Base-by-base conservation (phyloP, 2,329 filamentous ascomycete species). In the Eutypa lata region DNA sequence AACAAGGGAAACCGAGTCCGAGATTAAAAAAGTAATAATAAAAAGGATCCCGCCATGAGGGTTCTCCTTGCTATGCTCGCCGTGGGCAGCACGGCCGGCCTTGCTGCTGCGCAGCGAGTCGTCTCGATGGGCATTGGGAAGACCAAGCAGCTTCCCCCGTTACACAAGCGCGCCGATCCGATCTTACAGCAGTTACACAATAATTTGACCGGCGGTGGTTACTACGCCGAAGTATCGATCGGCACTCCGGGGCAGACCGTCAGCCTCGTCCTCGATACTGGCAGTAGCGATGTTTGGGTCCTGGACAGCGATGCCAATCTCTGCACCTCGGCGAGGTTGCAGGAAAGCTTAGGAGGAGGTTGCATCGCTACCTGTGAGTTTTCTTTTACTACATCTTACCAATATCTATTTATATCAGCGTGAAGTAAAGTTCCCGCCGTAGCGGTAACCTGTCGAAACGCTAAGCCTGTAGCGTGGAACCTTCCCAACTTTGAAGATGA, bases 261-360 rank as follows among this genome's bases (percentile, higher is more conserved):
- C 48, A 73, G 68, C 50, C 72, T 87, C 60, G 73, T 81, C 50
- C 74, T 86, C 56, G 83, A 87, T 66, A 87, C 83, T 2, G 84
- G 83, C 26, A 84, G 80, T 65, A 83, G 79, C 57, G 84, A 87
- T 63, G 77, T 82, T 3, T 87, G 83, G 82, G 71, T 86, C 42
- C 70, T 80, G 56, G 59, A 67, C 53, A 50, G 61, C 56, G 47
- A 62, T 24, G 70, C 72, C 16, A 64, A 71, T 59, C 69, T 77
- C 26, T 79, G 76, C 62, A 66, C 60, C 14, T 73, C 69, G 45
- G 16, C 11, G 1, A 19, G 31, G 3, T 53, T 74, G 45, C 75
- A 79, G 58, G 22, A 37, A 2, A 24, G 58, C 3, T 71, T 71
- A 52, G 70, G 70, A 11, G 65, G 63, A 53, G 61, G 60, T 13